Percentiles rank a stretch among this genome's conserved stretches.
Conservation (phyloP, 2,329 filamentous ascomycete genomes). For the Colletotrichum siamense region DNA sequence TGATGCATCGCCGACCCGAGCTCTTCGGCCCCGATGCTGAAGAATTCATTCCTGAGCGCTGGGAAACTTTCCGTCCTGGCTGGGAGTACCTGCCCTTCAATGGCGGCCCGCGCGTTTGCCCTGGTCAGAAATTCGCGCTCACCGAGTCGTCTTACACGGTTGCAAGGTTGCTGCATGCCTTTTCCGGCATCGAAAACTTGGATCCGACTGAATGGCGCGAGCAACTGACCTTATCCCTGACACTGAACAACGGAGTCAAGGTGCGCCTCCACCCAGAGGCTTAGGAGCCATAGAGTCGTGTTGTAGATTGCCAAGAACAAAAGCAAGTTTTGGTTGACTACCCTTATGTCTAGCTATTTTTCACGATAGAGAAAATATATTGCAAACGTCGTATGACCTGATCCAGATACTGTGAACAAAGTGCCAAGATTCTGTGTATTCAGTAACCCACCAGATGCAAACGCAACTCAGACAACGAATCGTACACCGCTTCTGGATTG, state of each 20-base stretch:
- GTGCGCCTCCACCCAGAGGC: neutral
- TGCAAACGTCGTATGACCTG: neutral
- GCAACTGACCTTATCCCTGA: constrained; percentile 15
- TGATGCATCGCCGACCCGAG: constrained; percentile 33
- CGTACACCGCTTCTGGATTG: neutral
- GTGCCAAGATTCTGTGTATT: neutral
- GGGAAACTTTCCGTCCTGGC: constrained; percentile 31
- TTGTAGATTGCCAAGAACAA: neutral
- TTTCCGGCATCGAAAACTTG: neutral
- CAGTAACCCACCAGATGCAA: neutral
- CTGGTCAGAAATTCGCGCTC: constrained; percentile 29
- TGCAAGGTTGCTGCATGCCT: constrained; percentile 33
- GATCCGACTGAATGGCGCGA: constrained; percentile 7
- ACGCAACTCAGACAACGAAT: neutral
- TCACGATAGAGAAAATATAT: neutral
- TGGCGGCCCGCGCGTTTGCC: constrained; percentile 37
- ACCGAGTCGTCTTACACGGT: constrained; percentile 25
- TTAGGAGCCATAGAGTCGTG: neutral
- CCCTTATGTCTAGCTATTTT: neutral
- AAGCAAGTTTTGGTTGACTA: neutral
- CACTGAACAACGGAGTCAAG: constrained; percentile 10
- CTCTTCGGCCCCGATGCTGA: constrained; percentile 31
- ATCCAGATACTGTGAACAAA: neutral
- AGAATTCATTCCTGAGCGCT: constrained; percentile 33
- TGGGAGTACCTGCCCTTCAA: constrained; percentile 45